Evolutionary conservation across 129 eudicot genomes (phyloP), one percentile per base, ranked within the genome.

Genomic region (Flaveria brownii): DNA sequence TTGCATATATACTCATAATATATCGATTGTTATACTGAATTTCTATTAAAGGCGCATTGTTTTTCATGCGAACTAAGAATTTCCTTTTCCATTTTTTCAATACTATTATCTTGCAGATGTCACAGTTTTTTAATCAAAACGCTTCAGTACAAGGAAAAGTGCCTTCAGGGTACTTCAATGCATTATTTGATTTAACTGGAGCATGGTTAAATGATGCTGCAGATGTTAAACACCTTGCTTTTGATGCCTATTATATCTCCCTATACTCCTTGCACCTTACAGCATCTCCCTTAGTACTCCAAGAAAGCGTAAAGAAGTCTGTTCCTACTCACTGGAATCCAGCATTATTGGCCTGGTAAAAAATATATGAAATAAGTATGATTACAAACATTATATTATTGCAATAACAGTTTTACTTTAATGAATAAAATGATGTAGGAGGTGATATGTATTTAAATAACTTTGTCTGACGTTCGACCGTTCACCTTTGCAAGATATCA

Each of bases 311-410:
- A 70, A 93, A 88, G 70, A 90, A 88, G 62, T 79, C 96, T 49
- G 98, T 93, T 75, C 98, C 98, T 36, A 87, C 97, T 30, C 93
- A 82, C 42, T 93, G 98, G 98, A 85, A 93, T 81, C 98, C 98
- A n/a, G 90, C 93, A 25, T 73, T 88, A 69, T 72, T 93, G 41
- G 85, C 98, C 71, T 88, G 98, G 98, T 93, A 80, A 66, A 45
- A 64, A 43, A 62, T 23, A 11, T 14, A 12, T 49, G 18, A 18
- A 76, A 49, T 65, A 50, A 33, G 30, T 49, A 50, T 10, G 26
- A 11, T 23, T 62, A 62, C 17, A 45, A 28, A 30, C 33, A 63
- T 16, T 28, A 33, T 7, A 33, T 63, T 6, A 33, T 63, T 63
- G 68, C 17, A 26, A 33, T 7, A 5, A 30, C 22, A 28, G 12